Base-by-base conservation (phyloP, 2,329 filamentous ascomycete species). In the Sporothrix inflata region DNA sequence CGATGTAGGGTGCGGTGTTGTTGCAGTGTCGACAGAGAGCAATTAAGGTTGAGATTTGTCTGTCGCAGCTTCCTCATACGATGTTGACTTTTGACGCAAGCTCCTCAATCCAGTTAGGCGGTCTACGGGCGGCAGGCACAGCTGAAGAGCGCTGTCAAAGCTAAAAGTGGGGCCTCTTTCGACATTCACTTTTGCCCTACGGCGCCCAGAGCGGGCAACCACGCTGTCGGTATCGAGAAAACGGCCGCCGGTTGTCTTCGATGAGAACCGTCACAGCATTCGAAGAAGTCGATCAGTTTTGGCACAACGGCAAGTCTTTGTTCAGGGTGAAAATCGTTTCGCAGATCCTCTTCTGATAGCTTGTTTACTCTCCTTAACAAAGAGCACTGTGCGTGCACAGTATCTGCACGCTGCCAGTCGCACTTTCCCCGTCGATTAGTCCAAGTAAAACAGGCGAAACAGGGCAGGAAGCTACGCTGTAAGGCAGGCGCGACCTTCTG, bases 381-480 rank as follows among this genome's bases (percentile, higher is more conserved):
- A 47, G n/a, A n/a, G 60, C 42, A 73, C 68, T 30, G 72, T 73
- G 69, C 45, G 53, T 21, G 19, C 19, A 73, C 72, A 73, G 72
- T 69, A 8, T 3, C 2, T 1, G 49, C 34, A 69, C 66, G 49
- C 57, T 69, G 66, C 6, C 11, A 49, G 49, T 40, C 66, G 49
- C 63, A n/a, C 63, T 49, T 66, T 24, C 24, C 21, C 8, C 21
- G 11, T 47, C 42, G 40, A 30, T 66, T 66, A 19, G 42, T 66
- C 61, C 14, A 47, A 16, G 42, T 27, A 49, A 66, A 49, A 66
- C 63, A 49, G 24, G 42, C 19, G 34, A 66, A 49, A 66, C 63
- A 49, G 24, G 24, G 42, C 40, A 49, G 63, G 63, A 49, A 61
- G 63, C 63, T 66, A 19, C 45, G 24, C 63, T 30, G 60, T 42